Conservation (phyloP, 371 early-diverging fungal genomes). For the Umbelopsis sp. region DNA sequence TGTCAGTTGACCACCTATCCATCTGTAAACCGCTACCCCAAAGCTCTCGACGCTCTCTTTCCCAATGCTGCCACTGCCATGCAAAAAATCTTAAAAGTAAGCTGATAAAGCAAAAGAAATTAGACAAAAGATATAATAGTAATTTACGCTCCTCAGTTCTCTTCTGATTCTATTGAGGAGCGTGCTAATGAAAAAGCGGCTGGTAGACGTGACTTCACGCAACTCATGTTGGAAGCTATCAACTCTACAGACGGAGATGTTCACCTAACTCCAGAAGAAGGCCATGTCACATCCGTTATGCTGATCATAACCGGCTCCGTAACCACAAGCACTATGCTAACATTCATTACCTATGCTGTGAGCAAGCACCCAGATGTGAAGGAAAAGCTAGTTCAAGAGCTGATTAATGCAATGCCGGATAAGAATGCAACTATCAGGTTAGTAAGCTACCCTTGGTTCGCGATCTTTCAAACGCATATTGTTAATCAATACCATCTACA, state of each 20-base stretch:
- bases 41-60: not conserved
- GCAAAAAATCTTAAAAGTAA: not conserved
- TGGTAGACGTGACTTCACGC: not conserved
- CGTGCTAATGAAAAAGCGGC: not conserved
- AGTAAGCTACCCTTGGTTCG: no score
- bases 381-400: slow-evolving; percentile 46
- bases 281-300: not conserved
- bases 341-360: slow-evolving; percentile 41
- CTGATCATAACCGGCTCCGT: slow-evolving; percentile 57
- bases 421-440: not conserved
- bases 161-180: not conserved
- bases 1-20: slow-evolving; percentile 6
- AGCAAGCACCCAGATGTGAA: slow-evolving; percentile 48
- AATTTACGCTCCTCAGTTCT: not conserved
- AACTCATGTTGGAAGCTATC: not conserved
- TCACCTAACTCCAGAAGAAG: not conserved
- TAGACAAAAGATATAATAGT: not conserved
- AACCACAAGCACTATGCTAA: slow-evolving; percentile 55
- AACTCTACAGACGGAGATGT: not conserved
- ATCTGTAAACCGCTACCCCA: not conserved
- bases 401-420: slow-evolving; percentile 41
- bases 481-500: not conserved
- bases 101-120: not conserved
- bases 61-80: not conserved
- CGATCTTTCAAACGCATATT: no score